phyloP scores from a whole-genome alignment of 257 asterid genomes.

The Cruciata laevipes region DNA sequence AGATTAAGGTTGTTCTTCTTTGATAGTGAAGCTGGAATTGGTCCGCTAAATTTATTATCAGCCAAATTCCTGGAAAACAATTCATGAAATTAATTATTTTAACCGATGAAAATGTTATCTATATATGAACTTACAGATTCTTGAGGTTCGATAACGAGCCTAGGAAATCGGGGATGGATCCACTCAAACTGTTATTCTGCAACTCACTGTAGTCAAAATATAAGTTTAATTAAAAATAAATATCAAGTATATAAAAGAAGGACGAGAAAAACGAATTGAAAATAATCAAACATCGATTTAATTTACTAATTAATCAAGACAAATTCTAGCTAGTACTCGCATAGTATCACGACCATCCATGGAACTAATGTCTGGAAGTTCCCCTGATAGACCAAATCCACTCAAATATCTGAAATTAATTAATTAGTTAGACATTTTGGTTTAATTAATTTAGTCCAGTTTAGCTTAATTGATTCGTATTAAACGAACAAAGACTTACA shows the following conservation, averaged over 20 bases:
- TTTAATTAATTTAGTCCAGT: background rate
- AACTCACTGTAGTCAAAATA: slow-evolving; percentile 36
- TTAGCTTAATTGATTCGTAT: no score
- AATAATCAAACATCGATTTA: background rate
- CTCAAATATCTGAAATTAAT: slow-evolving; percentile 25
- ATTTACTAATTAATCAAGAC: no score
- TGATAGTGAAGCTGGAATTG: slow-evolving; percentile 43
- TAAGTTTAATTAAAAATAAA: no score
- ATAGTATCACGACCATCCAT: slow-evolving; percentile 48
- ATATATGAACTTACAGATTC: slow-evolving; percentile 40
- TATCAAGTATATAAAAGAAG: no score
- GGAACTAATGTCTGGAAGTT: slow-evolving; percentile 36
- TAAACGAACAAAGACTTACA: slow-evolving; percentile 27
- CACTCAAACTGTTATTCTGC: slow-evolving; percentile 39
- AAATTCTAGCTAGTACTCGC: slow-evolving; percentile 18
- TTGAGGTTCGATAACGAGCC: slow-evolving; percentile 50
- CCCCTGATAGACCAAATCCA: slow-evolving; percentile 25
- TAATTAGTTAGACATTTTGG: background rate
- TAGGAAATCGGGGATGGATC: slow-evolving; percentile 56
- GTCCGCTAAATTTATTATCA: slow-evolving; percentile 43
- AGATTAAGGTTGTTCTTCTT: slow-evolving; percentile 29
- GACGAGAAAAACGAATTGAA: background rate
- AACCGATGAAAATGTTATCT: no score
- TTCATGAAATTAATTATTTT: no score
- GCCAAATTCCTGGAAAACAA: slow-evolving; percentile 45